These are phyloP conservation scores for Ophiostoma triangulosporum DNA, from an alignment of 2,329 filamentous ascomycete genomes.

Conservation along the genomic window DNA sequence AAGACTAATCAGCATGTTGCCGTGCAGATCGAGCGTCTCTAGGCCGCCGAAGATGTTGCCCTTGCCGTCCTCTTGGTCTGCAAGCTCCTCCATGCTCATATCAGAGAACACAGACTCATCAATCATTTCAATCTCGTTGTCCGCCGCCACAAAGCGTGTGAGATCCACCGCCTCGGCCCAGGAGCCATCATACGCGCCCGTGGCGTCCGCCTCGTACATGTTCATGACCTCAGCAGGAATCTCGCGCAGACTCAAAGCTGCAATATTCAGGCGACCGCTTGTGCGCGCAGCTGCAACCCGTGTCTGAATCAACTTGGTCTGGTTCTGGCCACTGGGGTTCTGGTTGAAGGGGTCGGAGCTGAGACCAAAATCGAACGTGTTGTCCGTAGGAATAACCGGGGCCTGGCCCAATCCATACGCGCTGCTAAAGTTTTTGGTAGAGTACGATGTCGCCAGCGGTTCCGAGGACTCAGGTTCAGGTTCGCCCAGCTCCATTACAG, in stretches of 20 bases:
- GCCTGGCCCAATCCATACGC: constrained; percentile 16
- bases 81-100: constrained; percentile 37
- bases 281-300: constrained; percentile 60
- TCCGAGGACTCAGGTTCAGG: background rate
- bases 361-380: constrained; percentile 44
- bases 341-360: constrained; percentile 60
- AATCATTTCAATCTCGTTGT: constrained; percentile 72
- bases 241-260: constrained; percentile 63
- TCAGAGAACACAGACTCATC: constrained; percentile 72
- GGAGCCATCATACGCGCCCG: constrained; percentile 47
- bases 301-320: constrained; percentile 55
- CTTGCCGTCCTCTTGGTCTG: constrained; percentile 50
- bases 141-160: constrained; percentile 69
- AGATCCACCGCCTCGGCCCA: constrained; percentile 93
- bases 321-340: constrained; percentile 39
- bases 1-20: constrained; percentile 59
- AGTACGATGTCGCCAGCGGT: constrained; percentile 9
- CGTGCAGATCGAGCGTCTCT: constrained; percentile 73
- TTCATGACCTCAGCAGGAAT: constrained; percentile 73
- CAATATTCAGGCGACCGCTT: constrained; percentile 76
- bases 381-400: constrained; percentile 33
- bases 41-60: constrained; percentile 71
- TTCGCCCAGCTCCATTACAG: background rate
- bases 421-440: background rate
- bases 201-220: constrained; percentile 74